A percentile compares a stretch with the other conserved stretches of the same genome.
Evolutionary conservation across 129 eudicot genomes (phyloP).

Genomic region (Flaveria linearis): DNA sequence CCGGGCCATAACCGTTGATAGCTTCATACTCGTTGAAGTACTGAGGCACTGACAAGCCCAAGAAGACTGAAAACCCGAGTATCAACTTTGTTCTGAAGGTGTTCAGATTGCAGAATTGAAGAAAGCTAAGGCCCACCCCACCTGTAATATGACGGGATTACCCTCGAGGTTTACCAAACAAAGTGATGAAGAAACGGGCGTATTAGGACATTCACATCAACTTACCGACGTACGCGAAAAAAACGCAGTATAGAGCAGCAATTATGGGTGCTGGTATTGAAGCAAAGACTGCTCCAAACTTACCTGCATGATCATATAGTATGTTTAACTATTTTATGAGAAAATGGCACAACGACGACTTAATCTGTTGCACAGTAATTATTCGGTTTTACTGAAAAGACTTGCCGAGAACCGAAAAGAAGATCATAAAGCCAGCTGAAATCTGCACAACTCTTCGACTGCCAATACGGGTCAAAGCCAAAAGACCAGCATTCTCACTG

Average conservation of each 20-base stretch:
- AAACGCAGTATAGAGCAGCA: conserved; percentile 67
- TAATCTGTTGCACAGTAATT: too few relatives aligned
- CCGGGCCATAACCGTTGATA: conserved; percentile 3
- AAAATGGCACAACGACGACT: not conserved
- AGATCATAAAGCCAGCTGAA: conserved; percentile 73
- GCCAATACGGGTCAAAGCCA: conserved; percentile 70
- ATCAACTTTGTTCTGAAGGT: conserved; percentile 32
- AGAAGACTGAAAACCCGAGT: conserved; percentile 5
- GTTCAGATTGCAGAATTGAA: conserved; percentile 55
- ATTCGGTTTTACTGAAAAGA: not conserved
- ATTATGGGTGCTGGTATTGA: conserved; percentile 67
- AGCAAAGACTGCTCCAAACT: conserved; percentile 75
- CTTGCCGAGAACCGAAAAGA: conserved; percentile 64
- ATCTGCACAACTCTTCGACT: conserved; percentile 78
- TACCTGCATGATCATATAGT: conserved; percentile 44
- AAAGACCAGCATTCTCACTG: conserved; percentile 81
- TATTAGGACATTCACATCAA: conserved; percentile 7
- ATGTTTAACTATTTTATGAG: not conserved
- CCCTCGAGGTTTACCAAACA: not conserved
- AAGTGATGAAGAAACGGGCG: not conserved
- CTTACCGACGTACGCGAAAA: conserved; percentile 79
- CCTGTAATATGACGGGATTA: conserved; percentile 41
- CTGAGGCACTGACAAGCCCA: conserved; percentile 16
- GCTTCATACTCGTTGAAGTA: conserved; percentile 18
- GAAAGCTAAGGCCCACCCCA: conserved; percentile 67